Conservation (phyloP, 176 grass and related monocot genomes). For the Carex cristatella region DNA sequence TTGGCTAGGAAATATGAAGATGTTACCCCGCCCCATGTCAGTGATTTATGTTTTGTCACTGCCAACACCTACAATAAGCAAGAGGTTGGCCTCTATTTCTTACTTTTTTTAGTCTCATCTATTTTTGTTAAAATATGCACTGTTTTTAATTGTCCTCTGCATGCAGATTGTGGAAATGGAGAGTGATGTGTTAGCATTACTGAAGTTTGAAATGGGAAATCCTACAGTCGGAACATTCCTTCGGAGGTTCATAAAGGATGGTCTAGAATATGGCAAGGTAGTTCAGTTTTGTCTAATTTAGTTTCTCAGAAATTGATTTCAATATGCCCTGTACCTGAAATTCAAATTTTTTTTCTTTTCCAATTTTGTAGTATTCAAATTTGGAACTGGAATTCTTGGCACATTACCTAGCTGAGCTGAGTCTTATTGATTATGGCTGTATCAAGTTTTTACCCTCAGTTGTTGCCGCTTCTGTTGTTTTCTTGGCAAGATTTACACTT, state of each 20-base stretch:
- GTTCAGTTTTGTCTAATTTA: background rate
- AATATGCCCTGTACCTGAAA: background rate
- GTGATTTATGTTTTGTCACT: conserved; percentile 88
- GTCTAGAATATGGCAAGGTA: background rate
- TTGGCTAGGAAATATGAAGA: conserved; percentile 83
- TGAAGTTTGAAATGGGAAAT: conserved; percentile 17
- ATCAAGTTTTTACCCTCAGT: conserved; percentile 61
- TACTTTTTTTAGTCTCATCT: background rate
- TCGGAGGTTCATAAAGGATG: background rate
- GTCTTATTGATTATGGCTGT: conserved; percentile 68
- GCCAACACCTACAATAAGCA: conserved; percentile 79
- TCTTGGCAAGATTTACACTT: conserved; percentile 60
- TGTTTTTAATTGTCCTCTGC: background rate
- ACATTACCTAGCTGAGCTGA: conserved; percentile 66
- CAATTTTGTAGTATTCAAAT: conserved; percentile 35
- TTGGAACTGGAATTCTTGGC: conserved; percentile 52
- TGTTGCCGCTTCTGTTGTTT: conserved; percentile 67
- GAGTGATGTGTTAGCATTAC: conserved; percentile 14
- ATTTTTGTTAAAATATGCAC: background rate
- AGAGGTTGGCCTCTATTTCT: conserved; percentile 28
- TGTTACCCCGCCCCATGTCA: conserved; percentile 47
- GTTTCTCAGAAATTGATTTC: background rate
- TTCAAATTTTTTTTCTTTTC: background rate
- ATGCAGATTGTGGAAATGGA: conserved; percentile 39
- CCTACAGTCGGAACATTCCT: conserved; percentile 21